These are phyloP conservation scores for Thinopyrum elongatum DNA, from an alignment of 176 grass and related monocot species.

Conservation along the genomic window DNA sequence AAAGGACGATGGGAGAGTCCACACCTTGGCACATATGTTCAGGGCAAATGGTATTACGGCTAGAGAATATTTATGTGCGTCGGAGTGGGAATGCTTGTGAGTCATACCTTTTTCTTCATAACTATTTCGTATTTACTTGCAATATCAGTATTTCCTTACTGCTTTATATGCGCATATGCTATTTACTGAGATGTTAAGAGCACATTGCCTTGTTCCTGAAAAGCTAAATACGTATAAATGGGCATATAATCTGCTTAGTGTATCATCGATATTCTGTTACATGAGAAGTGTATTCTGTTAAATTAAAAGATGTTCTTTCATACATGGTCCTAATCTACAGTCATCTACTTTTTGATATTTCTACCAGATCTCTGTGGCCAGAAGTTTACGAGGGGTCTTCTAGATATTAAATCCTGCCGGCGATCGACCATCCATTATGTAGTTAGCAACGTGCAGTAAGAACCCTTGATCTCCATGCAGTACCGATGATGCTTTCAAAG, in stretches of 20 bases:
- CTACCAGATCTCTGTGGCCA: constrained; percentile 14
- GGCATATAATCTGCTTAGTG: not conserved
- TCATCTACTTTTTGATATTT: not conserved
- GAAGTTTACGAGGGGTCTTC: not conserved
- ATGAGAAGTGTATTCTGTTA: too few relatives aligned
- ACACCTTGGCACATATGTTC: constrained; percentile 19
- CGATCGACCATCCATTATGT: not conserved
- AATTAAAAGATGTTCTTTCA: not conserved
- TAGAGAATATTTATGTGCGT: constrained; percentile 19
- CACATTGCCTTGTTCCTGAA: not conserved
- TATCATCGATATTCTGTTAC: not conserved
- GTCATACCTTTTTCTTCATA: too few relatives aligned
- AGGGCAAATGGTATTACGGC: constrained; percentile 1
- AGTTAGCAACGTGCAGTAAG: not conserved
- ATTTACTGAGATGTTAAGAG: too few relatives aligned
- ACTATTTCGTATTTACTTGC: not conserved
- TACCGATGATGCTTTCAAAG: not conserved
- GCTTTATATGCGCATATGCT: not conserved
- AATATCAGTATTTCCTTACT: not conserved
- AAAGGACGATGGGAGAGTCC: not conserved
- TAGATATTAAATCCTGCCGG: not conserved
- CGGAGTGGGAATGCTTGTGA: not conserved
- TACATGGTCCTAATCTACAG: not conserved
- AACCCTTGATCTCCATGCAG: not conserved
- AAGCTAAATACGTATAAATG: not conserved